Percentiles rank a stretch among this genome's conserved stretches.
Conservation (phyloP, 1,139 yeast genomes). For the Pichia sp. region DNA sequence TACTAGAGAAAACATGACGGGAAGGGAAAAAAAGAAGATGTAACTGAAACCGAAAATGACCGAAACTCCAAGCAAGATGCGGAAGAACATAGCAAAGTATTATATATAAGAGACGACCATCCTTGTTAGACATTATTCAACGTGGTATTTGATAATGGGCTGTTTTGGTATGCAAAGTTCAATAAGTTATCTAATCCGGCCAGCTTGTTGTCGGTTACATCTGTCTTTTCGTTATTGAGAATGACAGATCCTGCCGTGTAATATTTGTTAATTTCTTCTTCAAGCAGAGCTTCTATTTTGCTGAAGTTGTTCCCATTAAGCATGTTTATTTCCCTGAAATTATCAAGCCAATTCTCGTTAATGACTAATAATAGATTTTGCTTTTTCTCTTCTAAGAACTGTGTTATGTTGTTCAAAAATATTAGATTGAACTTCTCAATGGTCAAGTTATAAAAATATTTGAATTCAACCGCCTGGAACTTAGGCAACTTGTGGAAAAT, state of each 20-base stretch:
- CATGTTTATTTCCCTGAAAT: conserved; percentile 57
- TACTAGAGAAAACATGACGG: neutral
- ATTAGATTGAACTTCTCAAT: conserved; percentile 77
- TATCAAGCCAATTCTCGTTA: conserved; percentile 50
- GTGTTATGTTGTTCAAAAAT: conserved; percentile 62
- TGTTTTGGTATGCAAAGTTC: conserved; percentile 32
- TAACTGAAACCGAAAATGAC: neutral
- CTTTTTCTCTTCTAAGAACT: conserved; percentile 38
- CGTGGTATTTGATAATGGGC: conserved; percentile 30
- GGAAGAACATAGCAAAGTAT: conserved; percentile 1
- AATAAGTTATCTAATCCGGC: conserved; percentile 29
- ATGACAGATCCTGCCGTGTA: conserved; percentile 20
- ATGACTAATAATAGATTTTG: conserved; percentile 39
- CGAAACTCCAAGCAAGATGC: neutral
- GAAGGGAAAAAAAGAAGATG: neutral
- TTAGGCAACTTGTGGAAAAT: conserved; percentile 67
- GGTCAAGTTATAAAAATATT: conserved; percentile 67
- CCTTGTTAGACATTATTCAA: conserved; percentile 23
- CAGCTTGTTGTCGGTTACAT: conserved; percentile 15
- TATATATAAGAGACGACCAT: neutral
- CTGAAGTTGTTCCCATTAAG: conserved; percentile 48
- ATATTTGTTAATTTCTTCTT: conserved; percentile 35
- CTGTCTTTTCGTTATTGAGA: conserved; percentile 14
- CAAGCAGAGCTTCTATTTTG: conserved; percentile 45
- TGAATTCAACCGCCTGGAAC: conserved; percentile 67